Conservation (phyloP, 352 stramenopile genomes). For the Pythium dissimile region DNA sequence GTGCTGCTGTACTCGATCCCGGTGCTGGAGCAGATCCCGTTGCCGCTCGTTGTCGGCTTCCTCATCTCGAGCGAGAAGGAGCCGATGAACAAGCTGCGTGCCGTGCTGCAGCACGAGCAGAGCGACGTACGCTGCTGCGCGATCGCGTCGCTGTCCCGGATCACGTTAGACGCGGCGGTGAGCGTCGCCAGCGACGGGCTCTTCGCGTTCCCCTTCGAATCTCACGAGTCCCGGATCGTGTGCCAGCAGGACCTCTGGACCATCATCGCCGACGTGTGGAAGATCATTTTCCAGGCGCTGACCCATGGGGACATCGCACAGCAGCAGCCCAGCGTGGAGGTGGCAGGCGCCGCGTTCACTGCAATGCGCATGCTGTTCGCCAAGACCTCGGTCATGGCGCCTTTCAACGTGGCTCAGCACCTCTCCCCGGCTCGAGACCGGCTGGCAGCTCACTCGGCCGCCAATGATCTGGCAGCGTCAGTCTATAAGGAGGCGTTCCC, state of each 20-base stretch:
- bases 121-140: constrained; percentile 53
- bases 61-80: constrained; percentile 63
- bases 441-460: constrained; percentile 29
- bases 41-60: constrained; percentile 59
- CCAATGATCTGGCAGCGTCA: constrained; percentile 61
- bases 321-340: constrained; percentile 15
- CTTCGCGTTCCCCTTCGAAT: constrained; percentile 78
- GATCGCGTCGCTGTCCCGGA: constrained; percentile 50
- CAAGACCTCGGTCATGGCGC: constrained; percentile 34
- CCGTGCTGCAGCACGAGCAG: constrained; percentile 64
- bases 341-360: constrained; percentile 44
- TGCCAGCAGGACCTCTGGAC: constrained; percentile 80
- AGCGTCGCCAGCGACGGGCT: constrained; percentile 52
- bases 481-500: constrained; percentile 70
- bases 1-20: constrained; percentile 49
- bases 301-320: constrained; percentile 18
- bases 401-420: constrained; percentile 33
- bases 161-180: constrained; percentile 50
- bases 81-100: constrained; percentile 74
- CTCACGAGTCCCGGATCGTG: constrained; percentile 73
- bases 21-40: constrained; percentile 51
- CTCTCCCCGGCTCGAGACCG: not conserved
- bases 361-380: constrained; percentile 62
- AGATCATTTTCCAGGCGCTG: constrained; percentile 72
- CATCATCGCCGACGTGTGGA: constrained; percentile 76